phyloP scores from a whole-genome alignment of 768 basidiomycete genomes.

The Panus rudis region DNA sequence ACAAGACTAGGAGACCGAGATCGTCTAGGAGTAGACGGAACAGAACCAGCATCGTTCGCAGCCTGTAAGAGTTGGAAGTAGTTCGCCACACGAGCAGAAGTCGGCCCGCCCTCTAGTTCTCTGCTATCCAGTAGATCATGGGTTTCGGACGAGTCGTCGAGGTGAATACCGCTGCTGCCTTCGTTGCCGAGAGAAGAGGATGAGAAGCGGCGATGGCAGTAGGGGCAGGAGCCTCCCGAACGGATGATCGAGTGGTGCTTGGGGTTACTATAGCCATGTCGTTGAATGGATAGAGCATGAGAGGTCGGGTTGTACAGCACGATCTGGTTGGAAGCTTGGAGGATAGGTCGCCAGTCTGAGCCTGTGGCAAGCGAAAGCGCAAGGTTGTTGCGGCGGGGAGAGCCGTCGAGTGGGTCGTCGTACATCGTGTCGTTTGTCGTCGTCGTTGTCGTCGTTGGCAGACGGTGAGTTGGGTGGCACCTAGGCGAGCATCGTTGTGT shows the following conservation, averaged over 20 bases:
- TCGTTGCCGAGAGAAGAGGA: conserved; percentile 37
- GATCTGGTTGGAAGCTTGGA: conserved; percentile 79
- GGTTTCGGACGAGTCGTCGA: conserved; percentile 21
- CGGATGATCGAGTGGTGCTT: conserved; percentile 12
- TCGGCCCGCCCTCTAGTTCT: conserved; percentile 25
- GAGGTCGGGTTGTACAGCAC: conserved; percentile 84
- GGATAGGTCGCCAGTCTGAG: conserved; percentile 66
- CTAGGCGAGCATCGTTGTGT: background rate
- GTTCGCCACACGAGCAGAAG: conserved; percentile 56
- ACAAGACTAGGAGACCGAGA: background rate
- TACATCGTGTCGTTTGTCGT: too few species aligned
- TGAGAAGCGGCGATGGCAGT: conserved; percentile 71
- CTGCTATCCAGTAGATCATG: conserved; percentile 25
- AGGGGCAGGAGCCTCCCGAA: conserved; percentile 45
- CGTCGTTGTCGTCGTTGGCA: background rate
- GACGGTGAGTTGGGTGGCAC: background rate
- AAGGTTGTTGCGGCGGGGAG: conserved; percentile 1
- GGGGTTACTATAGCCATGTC: conserved; percentile 21
- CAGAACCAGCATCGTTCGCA: conserved; percentile 52
- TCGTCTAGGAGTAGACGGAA: conserved; percentile 21
- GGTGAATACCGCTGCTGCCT: conserved; percentile 16
- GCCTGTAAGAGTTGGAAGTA: conserved; percentile 76
- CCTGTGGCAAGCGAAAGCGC: conserved; percentile 19
- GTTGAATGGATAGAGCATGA: conserved; percentile 68
- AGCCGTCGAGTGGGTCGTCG: background rate